Conservation (phyloP, 768 basidiomycete species). For the Coprinopsis sp. region DNA sequence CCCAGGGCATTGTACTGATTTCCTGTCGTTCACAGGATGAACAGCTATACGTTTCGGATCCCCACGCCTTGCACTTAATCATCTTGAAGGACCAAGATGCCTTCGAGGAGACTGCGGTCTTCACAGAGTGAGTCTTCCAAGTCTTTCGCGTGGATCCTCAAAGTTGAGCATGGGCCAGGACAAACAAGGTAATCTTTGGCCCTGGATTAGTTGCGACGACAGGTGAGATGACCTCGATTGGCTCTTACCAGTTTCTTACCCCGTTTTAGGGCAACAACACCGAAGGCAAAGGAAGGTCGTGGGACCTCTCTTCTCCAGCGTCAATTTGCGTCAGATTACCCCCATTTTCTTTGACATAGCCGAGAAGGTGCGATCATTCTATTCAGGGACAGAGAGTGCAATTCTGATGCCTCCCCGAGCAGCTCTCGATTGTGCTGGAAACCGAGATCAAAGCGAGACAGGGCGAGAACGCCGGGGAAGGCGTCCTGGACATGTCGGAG, state of each 20-base stretch:
- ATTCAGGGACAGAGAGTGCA: too few species aligned
- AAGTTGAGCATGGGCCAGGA: constrained; percentile 22
- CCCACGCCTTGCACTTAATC: constrained; percentile 43
- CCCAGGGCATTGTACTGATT: neutral
- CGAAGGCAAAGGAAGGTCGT: constrained; percentile 46
- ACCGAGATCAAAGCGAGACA: constrained; percentile 15
- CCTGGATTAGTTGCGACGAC: constrained; percentile 40
- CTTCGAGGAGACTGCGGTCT: constrained; percentile 42
- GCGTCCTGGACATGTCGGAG: constrained; percentile 41
- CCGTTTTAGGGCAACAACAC: constrained; percentile 38
- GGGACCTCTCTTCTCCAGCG: constrained; percentile 41
- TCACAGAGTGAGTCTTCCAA: constrained; percentile 38
- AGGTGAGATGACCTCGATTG: constrained; percentile 24
- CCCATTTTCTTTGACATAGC: constrained; percentile 42
- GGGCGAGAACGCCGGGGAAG: constrained; percentile 3
- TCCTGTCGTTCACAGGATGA: constrained; percentile 30
- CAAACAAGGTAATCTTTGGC: constrained; percentile 43
- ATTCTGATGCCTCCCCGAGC: too few species aligned
- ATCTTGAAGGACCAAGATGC: constrained; percentile 43
- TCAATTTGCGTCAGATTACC: constrained; percentile 40
- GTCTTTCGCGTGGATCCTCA: neutral
- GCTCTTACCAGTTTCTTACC: too few species aligned
- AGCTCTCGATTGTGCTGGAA: constrained; percentile 28
- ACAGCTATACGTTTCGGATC: constrained; percentile 47
- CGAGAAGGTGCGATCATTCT: constrained; percentile 34